Percentiles rank a stretch among this genome's conserved stretches.
Conservation (phyloP, 2,329 filamentous ascomycete genomes). For the Colletotrichum trifolii region DNA sequence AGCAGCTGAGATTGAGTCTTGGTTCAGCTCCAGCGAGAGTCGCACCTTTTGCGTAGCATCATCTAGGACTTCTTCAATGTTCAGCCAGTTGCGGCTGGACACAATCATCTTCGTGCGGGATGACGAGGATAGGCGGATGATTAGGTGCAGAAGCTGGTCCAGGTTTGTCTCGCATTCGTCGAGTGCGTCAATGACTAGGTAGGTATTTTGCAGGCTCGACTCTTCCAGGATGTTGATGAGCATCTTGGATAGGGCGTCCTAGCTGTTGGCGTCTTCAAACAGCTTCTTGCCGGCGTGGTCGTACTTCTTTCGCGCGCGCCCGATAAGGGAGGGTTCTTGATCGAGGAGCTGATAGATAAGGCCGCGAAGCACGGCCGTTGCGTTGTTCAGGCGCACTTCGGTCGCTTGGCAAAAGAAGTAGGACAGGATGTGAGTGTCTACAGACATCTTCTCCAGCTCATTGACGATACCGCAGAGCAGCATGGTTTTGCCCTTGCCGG, state of each 20-base stretch:
- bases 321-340: neutral
- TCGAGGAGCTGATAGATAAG: constrained; percentile 53
- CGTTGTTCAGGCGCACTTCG: constrained; percentile 49
- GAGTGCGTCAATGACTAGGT: constrained; percentile 49
- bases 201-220: constrained; percentile 39
- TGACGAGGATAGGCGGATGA: constrained; percentile 37
- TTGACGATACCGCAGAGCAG: constrained; percentile 52
- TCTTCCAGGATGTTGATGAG: constrained; percentile 53
- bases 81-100: constrained; percentile 54
- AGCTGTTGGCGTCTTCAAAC: constrained; percentile 49
- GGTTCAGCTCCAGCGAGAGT: constrained; percentile 51
- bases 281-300: constrained; percentile 43
- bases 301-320: constrained; percentile 18
- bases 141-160: constrained; percentile 48
- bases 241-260: constrained; percentile 49
- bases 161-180: constrained; percentile 11
- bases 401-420: constrained; percentile 58
- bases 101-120: constrained; percentile 54
- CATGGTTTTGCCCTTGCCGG: constrained; percentile 59
- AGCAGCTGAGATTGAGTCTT: constrained; percentile 44
- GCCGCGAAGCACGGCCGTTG: constrained; percentile 53
- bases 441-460: constrained; percentile 40
- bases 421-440: neutral
- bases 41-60: constrained; percentile 36
- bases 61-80: constrained; percentile 49